These are phyloP conservation scores for Sporothrix dimorphospora DNA, from an alignment of 2,329 filamentous ascomycete genomes.

Conservation along the genomic window DNA sequence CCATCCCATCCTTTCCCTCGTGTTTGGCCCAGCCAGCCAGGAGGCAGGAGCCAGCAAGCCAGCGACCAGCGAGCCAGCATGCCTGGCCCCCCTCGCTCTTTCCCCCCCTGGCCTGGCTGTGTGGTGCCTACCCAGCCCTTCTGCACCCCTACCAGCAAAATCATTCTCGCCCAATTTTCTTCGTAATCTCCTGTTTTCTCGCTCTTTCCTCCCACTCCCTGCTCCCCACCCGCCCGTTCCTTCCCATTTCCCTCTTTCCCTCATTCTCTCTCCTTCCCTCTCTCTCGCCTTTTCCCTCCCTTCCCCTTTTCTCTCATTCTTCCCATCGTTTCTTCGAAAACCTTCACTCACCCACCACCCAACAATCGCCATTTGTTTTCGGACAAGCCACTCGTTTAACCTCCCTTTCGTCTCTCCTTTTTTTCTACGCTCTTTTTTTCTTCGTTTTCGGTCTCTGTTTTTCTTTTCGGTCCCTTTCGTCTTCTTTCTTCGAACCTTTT, in stretches of 20 bases:
- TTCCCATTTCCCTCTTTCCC: slow-evolving; percentile 21
- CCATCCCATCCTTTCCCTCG: slow-evolving; percentile 3
- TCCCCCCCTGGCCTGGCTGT: slow-evolving; percentile 12
- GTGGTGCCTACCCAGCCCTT: slow-evolving; percentile 12
- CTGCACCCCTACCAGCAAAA: slow-evolving; percentile 7
- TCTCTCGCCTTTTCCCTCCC: slow-evolving; percentile 20
- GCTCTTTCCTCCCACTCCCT: slow-evolving; percentile 21
- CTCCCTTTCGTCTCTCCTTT: slow-evolving; percentile 13
- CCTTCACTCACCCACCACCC: slow-evolving; percentile 24
- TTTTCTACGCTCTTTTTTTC: slow-evolving; percentile 19
- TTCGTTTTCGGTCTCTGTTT: neutral
- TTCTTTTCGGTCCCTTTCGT: slow-evolving; percentile 6
- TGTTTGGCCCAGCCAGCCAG: neutral
- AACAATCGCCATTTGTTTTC: slow-evolving; percentile 20
- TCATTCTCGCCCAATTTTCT: slow-evolving; percentile 20
- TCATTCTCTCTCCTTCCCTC: slow-evolving; percentile 9
- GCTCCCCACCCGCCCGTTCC: slow-evolving; percentile 22
- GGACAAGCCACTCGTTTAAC: slow-evolving; percentile 25
- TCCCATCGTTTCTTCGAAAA: slow-evolving; percentile 25
- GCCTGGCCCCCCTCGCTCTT: slow-evolving; percentile 4
- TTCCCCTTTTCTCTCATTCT: slow-evolving; percentile 22
- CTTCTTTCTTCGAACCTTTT: neutral
- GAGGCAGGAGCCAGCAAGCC: neutral
- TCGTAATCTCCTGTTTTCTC: slow-evolving; percentile 27
- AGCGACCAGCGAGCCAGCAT: neutral